Evolutionary conservation across 2,329 filamentous ascomycete species (phyloP).

Genomic region (Ceratocystis smalleyi): DNA sequence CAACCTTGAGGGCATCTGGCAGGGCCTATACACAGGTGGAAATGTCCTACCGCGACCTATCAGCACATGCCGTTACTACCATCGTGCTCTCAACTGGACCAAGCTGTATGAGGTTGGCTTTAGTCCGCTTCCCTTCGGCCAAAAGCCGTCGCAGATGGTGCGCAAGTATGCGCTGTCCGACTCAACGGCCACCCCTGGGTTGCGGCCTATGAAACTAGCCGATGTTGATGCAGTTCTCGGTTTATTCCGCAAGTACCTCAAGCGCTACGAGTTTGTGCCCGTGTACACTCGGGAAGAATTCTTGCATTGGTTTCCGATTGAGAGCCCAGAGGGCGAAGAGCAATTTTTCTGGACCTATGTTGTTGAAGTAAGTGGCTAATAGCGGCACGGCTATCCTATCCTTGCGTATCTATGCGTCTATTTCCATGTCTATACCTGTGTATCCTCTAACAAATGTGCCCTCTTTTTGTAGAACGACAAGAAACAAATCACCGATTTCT

Average conservation of each 20-base stretch:
- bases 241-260: slow-evolving; percentile 61
- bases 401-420: neutral
- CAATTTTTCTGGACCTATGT: slow-evolving; percentile 92
- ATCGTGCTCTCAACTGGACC: slow-evolving; percentile 85
- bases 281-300: slow-evolving; percentile 68
- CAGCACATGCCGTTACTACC: slow-evolving; percentile 87
- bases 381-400: neutral
- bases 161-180: slow-evolving; percentile 73
- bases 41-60: slow-evolving; percentile 82
- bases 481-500: slow-evolving; percentile 83
- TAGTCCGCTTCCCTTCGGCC: slow-evolving; percentile 68
- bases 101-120: slow-evolving; percentile 93
- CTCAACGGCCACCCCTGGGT: slow-evolving; percentile 52
- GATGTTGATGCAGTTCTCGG: slow-evolving; percentile 63
- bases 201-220: slow-evolving; percentile 63
- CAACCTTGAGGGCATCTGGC: slow-evolving; percentile 74
- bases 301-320: slow-evolving; percentile 57
- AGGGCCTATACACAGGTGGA: slow-evolving; percentile 91
- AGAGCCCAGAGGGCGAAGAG: slow-evolving; percentile 55
- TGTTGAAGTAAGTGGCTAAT: slow-evolving; percentile 45
- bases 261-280: slow-evolving; percentile 70
- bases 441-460: slow-evolving; percentile 10
- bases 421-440: neutral
- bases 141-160: slow-evolving; percentile 73
- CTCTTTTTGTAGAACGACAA: slow-evolving; percentile 33